Conservation (phyloP, 805 yeast genomes). For the Cyberlindnera xishuangbannaensis region DNA sequence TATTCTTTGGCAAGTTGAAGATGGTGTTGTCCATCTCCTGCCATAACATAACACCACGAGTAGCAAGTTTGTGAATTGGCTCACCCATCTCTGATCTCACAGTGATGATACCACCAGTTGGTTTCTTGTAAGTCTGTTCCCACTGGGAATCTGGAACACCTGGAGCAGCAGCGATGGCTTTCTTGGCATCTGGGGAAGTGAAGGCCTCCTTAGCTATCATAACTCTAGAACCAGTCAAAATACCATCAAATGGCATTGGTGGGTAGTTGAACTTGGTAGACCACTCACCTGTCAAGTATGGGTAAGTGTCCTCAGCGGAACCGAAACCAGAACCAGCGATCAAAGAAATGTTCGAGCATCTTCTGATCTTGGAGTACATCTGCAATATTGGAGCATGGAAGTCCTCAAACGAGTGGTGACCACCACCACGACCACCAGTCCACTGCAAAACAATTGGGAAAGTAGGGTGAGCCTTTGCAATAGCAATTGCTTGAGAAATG, state of each 20-base stretch:
- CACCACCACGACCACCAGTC: constrained; percentile 99
- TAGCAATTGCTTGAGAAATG: constrained; percentile 75
- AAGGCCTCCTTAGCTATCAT: constrained; percentile 96
- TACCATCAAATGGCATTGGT: constrained; percentile 99
- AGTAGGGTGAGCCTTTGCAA: constrained; percentile 91
- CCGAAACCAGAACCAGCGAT: constrained; percentile 99
- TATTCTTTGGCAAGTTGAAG: constrained; percentile 85
- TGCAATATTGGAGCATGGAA: constrained; percentile 96
- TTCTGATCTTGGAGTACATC: constrained; percentile 93
- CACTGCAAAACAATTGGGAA: constrained; percentile 98
- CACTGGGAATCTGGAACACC: constrained; percentile 88
- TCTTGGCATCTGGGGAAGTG: constrained; percentile 91
- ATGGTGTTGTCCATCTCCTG: constrained; percentile 93
- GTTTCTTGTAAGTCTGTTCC: constrained; percentile 92
- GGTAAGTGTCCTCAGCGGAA: constrained; percentile 92
- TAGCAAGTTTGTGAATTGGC: constrained; percentile 97
- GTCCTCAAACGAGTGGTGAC: constrained; percentile 98
- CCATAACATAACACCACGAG: constrained; percentile 97
- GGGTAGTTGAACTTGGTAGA: constrained; percentile 83
- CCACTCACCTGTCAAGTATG: constrained; percentile 98
- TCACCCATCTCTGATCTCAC: constrained; percentile 99
- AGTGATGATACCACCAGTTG: constrained; percentile 95
- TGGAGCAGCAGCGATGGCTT: constrained; percentile 81
- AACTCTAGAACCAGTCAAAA: constrained; percentile 91
- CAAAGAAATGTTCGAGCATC: constrained; percentile 79